A percentile compares a stretch with the other conserved stretches of the same genome.
Conservation (phyloP, 2,329 filamentous ascomycete genomes). For the Calonectria hawksworthii region DNA sequence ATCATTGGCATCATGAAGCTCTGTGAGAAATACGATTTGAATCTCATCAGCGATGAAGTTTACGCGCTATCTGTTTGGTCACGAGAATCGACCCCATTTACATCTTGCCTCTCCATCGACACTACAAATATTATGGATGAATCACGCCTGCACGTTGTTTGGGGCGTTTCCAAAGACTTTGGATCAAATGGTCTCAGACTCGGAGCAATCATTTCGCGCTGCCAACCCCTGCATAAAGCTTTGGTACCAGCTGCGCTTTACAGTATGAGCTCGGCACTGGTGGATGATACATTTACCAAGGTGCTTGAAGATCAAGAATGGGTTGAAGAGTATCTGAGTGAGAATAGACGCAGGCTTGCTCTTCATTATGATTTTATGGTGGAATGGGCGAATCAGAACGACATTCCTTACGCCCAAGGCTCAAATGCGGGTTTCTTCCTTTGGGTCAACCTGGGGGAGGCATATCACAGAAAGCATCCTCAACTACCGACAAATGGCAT, state of each 20-base stretch:
- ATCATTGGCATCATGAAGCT: neutral
- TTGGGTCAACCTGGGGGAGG: neutral
- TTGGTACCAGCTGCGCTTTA: neutral
- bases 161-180: neutral
- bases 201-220: neutral
- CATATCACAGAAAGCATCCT: neutral
- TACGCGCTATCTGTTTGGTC: neutral
- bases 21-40: neutral
- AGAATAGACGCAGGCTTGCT: neutral
- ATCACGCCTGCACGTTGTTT: neutral
- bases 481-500: neutral
- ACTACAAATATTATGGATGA: neutral
- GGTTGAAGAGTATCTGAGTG: neutral
- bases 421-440: neutral
- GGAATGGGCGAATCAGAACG: neutral
- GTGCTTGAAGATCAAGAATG: neutral
- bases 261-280: neutral
- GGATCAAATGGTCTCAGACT: neutral
- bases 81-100: neutral
- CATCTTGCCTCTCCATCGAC: neutral
- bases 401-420: neutral
- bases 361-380: neutral
- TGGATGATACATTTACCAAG: neutral
- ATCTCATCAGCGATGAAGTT: neutral
- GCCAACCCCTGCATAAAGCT: neutral